A percentile compares a stretch with the other conserved stretches of the same genome.
Evolutionary conservation across 805 yeast species (phyloP).

Genomic region (Torulaspora indica): DNA sequence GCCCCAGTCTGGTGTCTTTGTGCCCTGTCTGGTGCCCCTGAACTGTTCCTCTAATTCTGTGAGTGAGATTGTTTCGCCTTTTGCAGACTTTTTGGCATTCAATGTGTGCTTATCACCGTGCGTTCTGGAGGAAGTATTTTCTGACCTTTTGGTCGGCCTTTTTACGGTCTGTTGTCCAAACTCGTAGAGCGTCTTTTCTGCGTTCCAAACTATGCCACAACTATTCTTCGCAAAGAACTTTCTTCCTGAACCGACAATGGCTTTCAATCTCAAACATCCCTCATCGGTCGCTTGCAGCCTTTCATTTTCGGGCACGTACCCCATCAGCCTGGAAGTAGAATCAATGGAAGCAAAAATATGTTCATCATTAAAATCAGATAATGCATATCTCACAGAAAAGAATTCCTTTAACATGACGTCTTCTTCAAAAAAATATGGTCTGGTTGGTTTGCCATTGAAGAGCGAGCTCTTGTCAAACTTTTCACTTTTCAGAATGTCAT

Average conservation of each 20-base stretch:
- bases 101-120: neutral
- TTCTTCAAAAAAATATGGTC: slow-evolving; percentile 56
- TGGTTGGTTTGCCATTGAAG: slow-evolving; percentile 37
- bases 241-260: slow-evolving; percentile 18
- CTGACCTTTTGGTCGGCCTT: neutral
- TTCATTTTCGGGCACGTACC: slow-evolving; percentile 12
- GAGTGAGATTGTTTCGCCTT: slow-evolving; percentile 9
- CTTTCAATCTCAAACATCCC: slow-evolving; percentile 13
- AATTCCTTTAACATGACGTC: slow-evolving; percentile 62
- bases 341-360: slow-evolving; percentile 18
- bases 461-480: slow-evolving; percentile 2
- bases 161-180: neutral
- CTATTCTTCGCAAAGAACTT: slow-evolving; percentile 19
- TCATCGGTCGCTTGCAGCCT: slow-evolving; percentile 12
- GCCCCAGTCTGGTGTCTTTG: slow-evolving; percentile 15
- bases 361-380: slow-evolving; percentile 58
- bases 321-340: slow-evolving; percentile 20
- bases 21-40: slow-evolving; percentile 4
- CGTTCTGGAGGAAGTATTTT: neutral
- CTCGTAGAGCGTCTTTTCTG: slow-evolving; percentile 6
- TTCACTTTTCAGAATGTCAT: slow-evolving; percentile 25
- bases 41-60: slow-evolving; percentile 17
- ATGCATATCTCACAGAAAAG: slow-evolving; percentile 47
- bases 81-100: neutral
- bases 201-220: slow-evolving; percentile 22